Conservation (phyloP, 495 filamentous ascomycete species). For the Lophium mytilinum region DNA sequence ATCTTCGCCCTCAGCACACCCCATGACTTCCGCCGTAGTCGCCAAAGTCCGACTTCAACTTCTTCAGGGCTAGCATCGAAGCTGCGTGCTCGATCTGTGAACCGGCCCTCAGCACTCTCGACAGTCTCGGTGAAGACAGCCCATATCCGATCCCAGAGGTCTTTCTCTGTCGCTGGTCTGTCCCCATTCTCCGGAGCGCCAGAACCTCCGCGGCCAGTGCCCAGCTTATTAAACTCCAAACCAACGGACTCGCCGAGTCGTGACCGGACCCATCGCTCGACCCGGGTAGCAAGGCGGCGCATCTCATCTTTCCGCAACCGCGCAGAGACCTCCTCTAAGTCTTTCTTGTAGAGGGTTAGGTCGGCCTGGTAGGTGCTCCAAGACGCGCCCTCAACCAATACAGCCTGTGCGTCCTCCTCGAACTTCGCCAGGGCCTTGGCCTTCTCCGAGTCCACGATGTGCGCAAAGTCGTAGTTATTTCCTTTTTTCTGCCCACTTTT, state of each 20-base stretch:
- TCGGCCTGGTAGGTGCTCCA: constrained; percentile 74
- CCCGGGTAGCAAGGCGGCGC: constrained; percentile 77
- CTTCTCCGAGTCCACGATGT: constrained; percentile 82
- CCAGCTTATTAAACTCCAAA: constrained; percentile 89
- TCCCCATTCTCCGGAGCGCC: constrained; percentile 72
- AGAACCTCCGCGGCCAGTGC: constrained; percentile 70
- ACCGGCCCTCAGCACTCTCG: constrained; percentile 72
- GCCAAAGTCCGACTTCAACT: constrained; percentile 88
- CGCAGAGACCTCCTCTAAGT: constrained; percentile 76
- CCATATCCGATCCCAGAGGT: constrained; percentile 97
- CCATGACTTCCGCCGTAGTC: constrained; percentile 88
- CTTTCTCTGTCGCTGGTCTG: constrained; percentile 62
- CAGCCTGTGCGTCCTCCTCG: constrained; percentile 63
- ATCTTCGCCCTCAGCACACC: constrained; percentile 80
- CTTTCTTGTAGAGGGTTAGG: constrained; percentile 57
- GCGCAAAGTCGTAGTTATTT: constrained; percentile 82
- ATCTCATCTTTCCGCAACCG: constrained; percentile 87
- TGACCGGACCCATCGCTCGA: constrained; percentile 87
- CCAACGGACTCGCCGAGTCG: constrained; percentile 81
- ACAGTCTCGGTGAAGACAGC: constrained; percentile 77
- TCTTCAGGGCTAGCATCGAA: constrained; percentile 90
- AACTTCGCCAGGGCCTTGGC: constrained; percentile 64
- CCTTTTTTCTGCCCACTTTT: constrained; percentile 89
- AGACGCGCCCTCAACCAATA: constrained; percentile 63
- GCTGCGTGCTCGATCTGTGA: constrained; percentile 78